Conservation (phyloP, 768 basidiomycete genomes). For the Russula emetica region DNA sequence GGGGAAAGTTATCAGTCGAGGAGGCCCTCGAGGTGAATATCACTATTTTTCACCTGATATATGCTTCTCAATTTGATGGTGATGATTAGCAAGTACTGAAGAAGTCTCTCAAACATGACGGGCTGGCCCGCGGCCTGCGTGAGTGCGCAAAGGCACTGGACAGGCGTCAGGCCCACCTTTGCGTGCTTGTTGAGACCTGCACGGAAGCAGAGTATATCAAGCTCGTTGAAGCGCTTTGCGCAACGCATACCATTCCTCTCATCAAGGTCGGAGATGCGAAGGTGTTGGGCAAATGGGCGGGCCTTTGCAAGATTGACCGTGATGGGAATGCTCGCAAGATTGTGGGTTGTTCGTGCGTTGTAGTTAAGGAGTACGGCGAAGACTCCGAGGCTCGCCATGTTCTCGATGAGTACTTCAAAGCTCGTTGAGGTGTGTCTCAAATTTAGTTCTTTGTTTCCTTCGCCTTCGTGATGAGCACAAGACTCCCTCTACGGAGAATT, state of each 20-base stretch:
- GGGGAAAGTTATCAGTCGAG: conserved; percentile 94
- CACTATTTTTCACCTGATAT: background rate
- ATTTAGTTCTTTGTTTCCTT: conserved; percentile 17
- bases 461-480: conserved; percentile 68
- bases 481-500: conserved; percentile 90
- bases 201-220: conserved; percentile 99
- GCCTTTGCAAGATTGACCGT: conserved; percentile 98
- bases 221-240: conserved; percentile 98
- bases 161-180: conserved; percentile 97
- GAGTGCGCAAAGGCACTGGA: conserved; percentile 98
- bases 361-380: conserved; percentile 95
- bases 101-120: conserved; percentile 96
- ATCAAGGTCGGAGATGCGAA: conserved; percentile 99
- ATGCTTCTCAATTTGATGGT: background rate
- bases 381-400: conserved; percentile 95
- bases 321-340: conserved; percentile 98
- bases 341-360: conserved; percentile 89
- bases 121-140: conserved; percentile 95
- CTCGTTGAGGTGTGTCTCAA: conserved; percentile 55
- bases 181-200: conserved; percentile 98
- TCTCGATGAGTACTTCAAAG: conserved; percentile 94
- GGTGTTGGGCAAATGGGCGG: conserved; percentile 96
- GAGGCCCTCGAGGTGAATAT: conserved; percentile 77
- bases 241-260: conserved; percentile 98
- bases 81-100: conserved; percentile 88